A percentile compares a stretch with the other conserved stretches of the same genome.
These are phyloP conservation scores for Carex myosuroides DNA, from an alignment of 176 grass and related monocot genomes.

Conservation along the genomic window DNA sequence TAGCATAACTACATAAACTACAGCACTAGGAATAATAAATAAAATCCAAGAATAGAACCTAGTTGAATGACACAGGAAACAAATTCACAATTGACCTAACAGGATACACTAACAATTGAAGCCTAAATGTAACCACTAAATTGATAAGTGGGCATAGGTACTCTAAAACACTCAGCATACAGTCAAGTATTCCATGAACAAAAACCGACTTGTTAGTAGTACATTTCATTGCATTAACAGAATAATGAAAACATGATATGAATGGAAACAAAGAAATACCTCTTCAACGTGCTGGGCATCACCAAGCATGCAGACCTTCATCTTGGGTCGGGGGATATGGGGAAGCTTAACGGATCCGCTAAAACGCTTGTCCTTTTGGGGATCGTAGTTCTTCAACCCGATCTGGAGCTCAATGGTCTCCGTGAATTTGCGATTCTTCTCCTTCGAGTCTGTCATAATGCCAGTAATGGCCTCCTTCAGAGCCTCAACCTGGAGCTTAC, in stretches of 20 bases:
- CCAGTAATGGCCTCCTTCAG: slow-evolving; percentile 49
- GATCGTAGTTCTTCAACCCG: slow-evolving; percentile 82
- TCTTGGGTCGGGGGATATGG: slow-evolving; percentile 67
- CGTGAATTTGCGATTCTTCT: slow-evolving; percentile 67
- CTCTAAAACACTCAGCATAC: background rate
- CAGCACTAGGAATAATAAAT: background rate
- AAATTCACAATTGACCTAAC: background rate
- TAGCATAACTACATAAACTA: background rate
- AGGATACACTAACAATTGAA: background rate
- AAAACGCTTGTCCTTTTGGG: slow-evolving; percentile 78
- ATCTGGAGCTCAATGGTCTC: slow-evolving; percentile 80
- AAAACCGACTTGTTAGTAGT: background rate
- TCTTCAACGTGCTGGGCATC: slow-evolving; percentile 69
- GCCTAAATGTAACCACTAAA: background rate
- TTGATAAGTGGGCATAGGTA: background rate
- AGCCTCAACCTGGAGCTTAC: slow-evolving; percentile 50
- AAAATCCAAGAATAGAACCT: background rate
- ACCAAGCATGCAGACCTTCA: slow-evolving; percentile 87
- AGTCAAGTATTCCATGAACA: background rate
- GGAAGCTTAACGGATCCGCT: slow-evolving; percentile 69
- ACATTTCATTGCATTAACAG: background rate
- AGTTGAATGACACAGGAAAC: background rate
- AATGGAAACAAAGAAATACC: slow-evolving; percentile 17
- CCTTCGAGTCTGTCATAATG: slow-evolving; percentile 36
- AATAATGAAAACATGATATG: background rate